Conservation (phyloP, 1,284 basidiomycete genomes). For the Coniferiporia sulphurascens region DNA sequence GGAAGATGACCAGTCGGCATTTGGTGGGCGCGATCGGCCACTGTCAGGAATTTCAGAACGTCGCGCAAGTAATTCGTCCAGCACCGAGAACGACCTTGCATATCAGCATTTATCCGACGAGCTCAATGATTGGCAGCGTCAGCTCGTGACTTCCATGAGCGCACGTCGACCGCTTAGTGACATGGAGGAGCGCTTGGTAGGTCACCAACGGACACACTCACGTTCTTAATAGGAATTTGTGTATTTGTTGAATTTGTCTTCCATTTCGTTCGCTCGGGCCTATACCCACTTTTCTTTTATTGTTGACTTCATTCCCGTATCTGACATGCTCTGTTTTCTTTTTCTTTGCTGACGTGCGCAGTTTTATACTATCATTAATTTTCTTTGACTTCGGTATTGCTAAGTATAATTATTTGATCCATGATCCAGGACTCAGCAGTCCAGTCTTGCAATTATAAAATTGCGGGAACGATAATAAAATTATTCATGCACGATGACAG, state of each 20-base stretch:
- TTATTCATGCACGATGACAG: not conserved
- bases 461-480: slow-evolving; percentile 3
- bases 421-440: slow-evolving; percentile 30
- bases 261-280: slow-evolving; percentile 4
- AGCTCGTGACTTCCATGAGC: slow-evolving; percentile 71
- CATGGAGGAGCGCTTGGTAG: slow-evolving; percentile 49
- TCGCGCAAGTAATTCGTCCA: slow-evolving; percentile 61
- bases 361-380: slow-evolving; percentile 35
- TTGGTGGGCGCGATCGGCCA: slow-evolving; percentile 50
- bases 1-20: slow-evolving; percentile 74
- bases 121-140: slow-evolving; percentile 78
- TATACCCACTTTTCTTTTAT: slow-evolving; percentile 23
- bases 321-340: slow-evolving; percentile 19
- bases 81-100: slow-evolving; percentile 72
- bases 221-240: slow-evolving; percentile 47
- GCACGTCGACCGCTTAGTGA: slow-evolving; percentile 66
- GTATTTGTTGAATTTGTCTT: slow-evolving; percentile 29
- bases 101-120: slow-evolving; percentile 74
- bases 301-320: slow-evolving; percentile 34
- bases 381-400: slow-evolving; percentile 29
- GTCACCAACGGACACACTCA: slow-evolving; percentile 56
- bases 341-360: slow-evolving; percentile 34
- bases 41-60: slow-evolving; percentile 60
- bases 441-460: not conserved
- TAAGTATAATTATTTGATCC: slow-evolving; percentile 29